Percentiles rank a stretch among this genome's conserved stretches.
Conservation (phyloP, 1,284 basidiomycete genomes). For the Marasmius tenuissimus region DNA sequence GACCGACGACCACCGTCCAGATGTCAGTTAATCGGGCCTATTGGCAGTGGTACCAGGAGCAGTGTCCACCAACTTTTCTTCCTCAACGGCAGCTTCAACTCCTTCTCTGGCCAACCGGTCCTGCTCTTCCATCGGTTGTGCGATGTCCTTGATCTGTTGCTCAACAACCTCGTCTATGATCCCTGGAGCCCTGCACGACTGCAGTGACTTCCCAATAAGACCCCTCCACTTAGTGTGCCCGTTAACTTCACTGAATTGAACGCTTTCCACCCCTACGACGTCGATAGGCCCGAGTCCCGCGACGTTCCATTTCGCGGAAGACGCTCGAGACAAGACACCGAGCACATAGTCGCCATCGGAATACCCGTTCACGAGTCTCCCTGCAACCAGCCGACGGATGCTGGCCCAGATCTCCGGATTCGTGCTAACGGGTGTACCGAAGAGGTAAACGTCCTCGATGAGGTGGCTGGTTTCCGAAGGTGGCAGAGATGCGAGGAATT, state of each 20-base stretch:
- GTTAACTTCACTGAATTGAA: slow-evolving; percentile 53
- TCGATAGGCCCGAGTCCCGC: slow-evolving; percentile 67
- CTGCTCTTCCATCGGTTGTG: slow-evolving; percentile 11
- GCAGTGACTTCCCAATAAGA: slow-evolving; percentile 47
- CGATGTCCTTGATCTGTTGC: slow-evolving; percentile 25
- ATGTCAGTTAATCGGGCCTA: background rate
- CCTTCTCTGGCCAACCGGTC: slow-evolving; percentile 15
- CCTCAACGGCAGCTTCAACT: slow-evolving; percentile 12
- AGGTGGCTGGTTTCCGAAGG: slow-evolving; percentile 47
- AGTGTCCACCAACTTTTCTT: background rate
- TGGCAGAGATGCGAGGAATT: slow-evolving; percentile 34
- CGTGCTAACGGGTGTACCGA: slow-evolving; percentile 67
- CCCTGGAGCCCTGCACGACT: slow-evolving; percentile 39
- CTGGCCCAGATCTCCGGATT: slow-evolving; percentile 60
- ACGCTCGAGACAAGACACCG: slow-evolving; percentile 69
- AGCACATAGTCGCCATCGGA: slow-evolving; percentile 74
- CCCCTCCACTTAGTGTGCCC: slow-evolving; percentile 58
- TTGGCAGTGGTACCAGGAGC: background rate
- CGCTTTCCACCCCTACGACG: slow-evolving; percentile 71
- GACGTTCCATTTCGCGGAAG: slow-evolving; percentile 64
- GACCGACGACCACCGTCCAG: background rate
- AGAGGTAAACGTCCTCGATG: slow-evolving; percentile 75
- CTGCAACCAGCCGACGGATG: slow-evolving; percentile 63
- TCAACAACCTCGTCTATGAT: slow-evolving; percentile 37
- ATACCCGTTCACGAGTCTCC: slow-evolving; percentile 74